Conservation (phyloP, 176 grass and related monocot genomes). For the Lolium multiflorum region DNA sequence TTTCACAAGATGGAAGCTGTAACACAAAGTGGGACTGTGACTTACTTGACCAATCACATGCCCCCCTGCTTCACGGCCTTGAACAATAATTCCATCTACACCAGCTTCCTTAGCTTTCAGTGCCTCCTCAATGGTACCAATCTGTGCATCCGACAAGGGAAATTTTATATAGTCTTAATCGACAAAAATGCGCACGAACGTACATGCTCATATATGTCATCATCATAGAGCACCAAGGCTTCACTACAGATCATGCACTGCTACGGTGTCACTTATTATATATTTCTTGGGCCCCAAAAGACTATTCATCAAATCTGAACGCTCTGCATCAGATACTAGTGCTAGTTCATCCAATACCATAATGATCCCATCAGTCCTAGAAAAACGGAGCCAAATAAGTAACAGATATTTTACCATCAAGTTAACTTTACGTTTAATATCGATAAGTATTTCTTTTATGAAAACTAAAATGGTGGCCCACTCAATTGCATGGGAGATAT, state of each 20-base stretch:
- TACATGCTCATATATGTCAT: background rate
- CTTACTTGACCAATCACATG: conserved; percentile 88
- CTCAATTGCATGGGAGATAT: no score
- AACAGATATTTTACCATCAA: background rate
- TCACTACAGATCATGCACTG: background rate
- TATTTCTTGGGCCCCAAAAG: background rate
- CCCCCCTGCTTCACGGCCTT: conserved; percentile 89
- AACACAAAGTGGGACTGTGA: conserved; percentile 17
- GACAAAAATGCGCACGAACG: conserved; percentile 6
- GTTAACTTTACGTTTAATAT: no score
- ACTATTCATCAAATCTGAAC: background rate
- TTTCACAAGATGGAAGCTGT: conserved; percentile 1
- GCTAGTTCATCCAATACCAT: background rate
- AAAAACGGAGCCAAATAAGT: background rate
- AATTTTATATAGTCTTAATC: background rate
- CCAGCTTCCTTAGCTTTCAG: conserved; percentile 81
- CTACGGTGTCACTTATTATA: background rate
- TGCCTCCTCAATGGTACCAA: conserved; percentile 82
- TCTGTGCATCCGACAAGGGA: conserved; percentile 35
- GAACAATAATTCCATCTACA: conserved; percentile 92
- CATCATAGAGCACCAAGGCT: background rate
- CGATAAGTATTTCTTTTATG: no score
- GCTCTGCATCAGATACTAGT: conserved; percentile 12
- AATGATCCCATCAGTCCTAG: background rate
- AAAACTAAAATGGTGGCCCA: no score